A percentile compares a stretch with the other conserved stretches of the same genome.
Conservation (phyloP, 148 eudicot species). For the Rhododendron ovatum region DNA sequence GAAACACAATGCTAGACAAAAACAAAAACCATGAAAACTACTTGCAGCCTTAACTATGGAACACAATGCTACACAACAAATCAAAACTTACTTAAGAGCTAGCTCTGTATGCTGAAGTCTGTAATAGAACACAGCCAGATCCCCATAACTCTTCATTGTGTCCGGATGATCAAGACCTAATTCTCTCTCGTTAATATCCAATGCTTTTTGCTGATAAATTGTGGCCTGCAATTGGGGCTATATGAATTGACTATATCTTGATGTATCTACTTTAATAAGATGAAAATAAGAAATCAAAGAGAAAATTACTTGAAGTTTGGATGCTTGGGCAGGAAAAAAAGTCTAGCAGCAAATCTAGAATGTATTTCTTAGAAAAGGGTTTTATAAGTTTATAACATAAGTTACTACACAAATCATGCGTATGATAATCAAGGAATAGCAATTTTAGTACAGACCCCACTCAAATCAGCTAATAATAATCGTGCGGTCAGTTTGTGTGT, state of each 20-base stretch:
- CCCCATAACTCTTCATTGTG: conserved; percentile 99
- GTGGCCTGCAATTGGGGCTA: conserved; percentile 64
- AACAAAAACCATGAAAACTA: neutral
- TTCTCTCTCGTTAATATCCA: conserved; percentile 99
- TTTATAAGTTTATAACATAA: neutral
- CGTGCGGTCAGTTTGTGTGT: neutral
- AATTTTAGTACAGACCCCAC: neutral
- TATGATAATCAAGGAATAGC: neutral
- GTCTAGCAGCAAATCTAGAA: neutral
- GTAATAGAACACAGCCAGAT: conserved; percentile 98
- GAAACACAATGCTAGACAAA: neutral
- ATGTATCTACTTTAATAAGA: neutral
- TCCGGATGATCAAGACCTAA: conserved; percentile 99
- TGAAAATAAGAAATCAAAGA: neutral
- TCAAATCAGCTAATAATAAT: neutral
- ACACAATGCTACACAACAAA: neutral
- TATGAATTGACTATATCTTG: conserved; percentile 13
- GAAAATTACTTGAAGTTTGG: neutral
- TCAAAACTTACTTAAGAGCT: conserved; percentile 83
- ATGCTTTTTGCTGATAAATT: conserved; percentile 97
- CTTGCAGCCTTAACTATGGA: neutral
- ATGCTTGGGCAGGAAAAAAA: neutral
- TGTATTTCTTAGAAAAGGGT: neutral
- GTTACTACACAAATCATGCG: neutral
- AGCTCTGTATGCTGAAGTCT: conserved; percentile 98